A percentile compares a stretch with the other conserved stretches of the same genome.
These are phyloP conservation scores for Psidium guajava DNA, from an alignment of 345 rosid species.

Conservation along the genomic window DNA sequence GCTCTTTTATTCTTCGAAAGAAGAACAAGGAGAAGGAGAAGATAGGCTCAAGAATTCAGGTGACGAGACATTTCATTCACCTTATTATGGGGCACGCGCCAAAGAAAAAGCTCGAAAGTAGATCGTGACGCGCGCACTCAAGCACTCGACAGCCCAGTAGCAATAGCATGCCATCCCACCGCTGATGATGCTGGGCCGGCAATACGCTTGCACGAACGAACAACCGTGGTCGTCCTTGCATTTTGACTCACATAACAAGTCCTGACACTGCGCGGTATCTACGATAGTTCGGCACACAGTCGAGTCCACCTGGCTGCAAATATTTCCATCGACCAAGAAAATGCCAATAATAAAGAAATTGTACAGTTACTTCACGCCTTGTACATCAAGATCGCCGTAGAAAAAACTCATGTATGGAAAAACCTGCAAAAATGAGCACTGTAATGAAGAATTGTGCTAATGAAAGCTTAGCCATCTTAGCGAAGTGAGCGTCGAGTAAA, in stretches of 20 bases:
- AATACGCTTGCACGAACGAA: not conserved
- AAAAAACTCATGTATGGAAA: not conserved
- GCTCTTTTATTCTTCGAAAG: too few species aligned
- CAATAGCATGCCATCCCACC: not conserved
- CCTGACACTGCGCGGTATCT: not conserved
- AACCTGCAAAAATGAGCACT: too few species aligned
- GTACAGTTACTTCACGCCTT: not conserved
- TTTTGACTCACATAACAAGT: not conserved
- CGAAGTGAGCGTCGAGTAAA: too few species aligned
- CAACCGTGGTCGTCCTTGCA: not conserved
- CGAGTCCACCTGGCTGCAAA: not conserved
- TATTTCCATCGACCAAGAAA: not conserved
- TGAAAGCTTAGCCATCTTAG: too few species aligned
- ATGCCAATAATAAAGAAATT: not conserved
- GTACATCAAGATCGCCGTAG: not conserved
- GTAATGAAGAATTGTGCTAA: too few species aligned
- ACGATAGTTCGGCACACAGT: too few species aligned
- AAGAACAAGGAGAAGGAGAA: too few species aligned
- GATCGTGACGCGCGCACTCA: not conserved
- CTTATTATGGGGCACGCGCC: not conserved
- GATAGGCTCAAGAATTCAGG: not conserved
- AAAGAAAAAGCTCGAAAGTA: not conserved
- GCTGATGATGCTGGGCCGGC: not conserved
- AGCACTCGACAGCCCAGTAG: not conserved
- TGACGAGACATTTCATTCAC: not conserved